These are phyloP conservation scores for Aspergillus sojae DNA, from an alignment of 2,329 filamentous ascomycete species.

Conservation along the genomic window DNA sequence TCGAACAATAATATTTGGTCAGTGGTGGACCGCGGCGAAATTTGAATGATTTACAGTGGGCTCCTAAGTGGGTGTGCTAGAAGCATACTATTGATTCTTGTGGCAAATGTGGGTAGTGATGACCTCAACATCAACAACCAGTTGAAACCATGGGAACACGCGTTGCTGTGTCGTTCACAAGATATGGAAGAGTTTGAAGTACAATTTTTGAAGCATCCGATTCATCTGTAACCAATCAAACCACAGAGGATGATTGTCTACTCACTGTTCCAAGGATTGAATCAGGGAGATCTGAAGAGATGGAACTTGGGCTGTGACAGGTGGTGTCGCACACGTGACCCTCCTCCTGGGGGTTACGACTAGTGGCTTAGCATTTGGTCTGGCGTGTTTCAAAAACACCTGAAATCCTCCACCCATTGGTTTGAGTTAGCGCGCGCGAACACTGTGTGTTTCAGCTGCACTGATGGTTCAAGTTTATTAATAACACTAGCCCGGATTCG, in stretches of 20 bases:
- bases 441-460: conserved; percentile 29
- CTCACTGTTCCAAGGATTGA: not conserved
- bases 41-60: not conserved
- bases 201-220: not conserved
- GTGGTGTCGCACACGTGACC: conserved; percentile 7
- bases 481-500: conserved; percentile 1
- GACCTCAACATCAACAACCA: not conserved
- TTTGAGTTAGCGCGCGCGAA: conserved; percentile 20
- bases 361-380: conserved; percentile 25
- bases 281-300: not conserved
- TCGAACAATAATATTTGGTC: not conserved
- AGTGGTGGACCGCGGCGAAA: not conserved
- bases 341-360: conserved; percentile 8
- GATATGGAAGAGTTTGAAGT: not conserved
- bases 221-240: not conserved
- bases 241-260: not conserved
- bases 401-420: conserved; percentile 16
- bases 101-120: not conserved
- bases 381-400: conserved; percentile 35
- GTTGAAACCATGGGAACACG: not conserved
- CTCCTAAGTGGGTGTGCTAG: not conserved
- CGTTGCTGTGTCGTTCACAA: not conserved
- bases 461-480: conserved; percentile 1
- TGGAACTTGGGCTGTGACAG: not conserved
- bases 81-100: conserved; percentile 4